Base-by-base conservation (phyloP, 2,329 filamentous ascomycete species). In the Trichoderma citrinoviride region DNA sequence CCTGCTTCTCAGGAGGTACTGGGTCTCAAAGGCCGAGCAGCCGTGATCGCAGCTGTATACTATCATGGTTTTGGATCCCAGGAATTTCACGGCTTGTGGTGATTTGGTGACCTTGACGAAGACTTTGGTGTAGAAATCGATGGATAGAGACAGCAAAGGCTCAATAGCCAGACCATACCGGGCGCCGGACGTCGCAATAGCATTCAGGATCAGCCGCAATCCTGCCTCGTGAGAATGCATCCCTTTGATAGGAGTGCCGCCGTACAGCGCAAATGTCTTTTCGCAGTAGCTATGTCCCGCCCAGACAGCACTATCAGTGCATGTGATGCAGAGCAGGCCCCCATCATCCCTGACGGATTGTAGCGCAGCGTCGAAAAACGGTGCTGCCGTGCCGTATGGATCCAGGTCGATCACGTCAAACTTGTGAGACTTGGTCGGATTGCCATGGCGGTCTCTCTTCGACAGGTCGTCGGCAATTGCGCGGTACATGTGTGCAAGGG, bases 401-500 rank as follows among this genome's bases (percentile, higher is more conserved):
- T 99, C 95, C 33, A 99, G 84, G 75, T 99, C 95, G 68, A 99
- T 95, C 23, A 97, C 93, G 76, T 98, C 92, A 75, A 96, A 99
- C 73, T 87, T 83, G 68, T 80, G 78, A 37, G 77, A 74, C 57
- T 75, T 78, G 52, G 74, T 71, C 1, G 78, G 75, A 57, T 77
- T 77, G 66, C 79, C 75, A 23, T 73, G 70, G 65, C 78, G 73
- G 66, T 80, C 76, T 50, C 76, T 70, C 61, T 78, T 73, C 50
- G 83, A 76, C 41, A 84, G 74, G 61, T 83, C 82, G 43, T 82
- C 77, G 7, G 87, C 84, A 52, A 90, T 81, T 61, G 86, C 80
- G 67, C 84, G 84, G 76, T 98, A 97, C 94, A 99, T 98, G 77
- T 96, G 92, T 4, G 87, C 88, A 53, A 95, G 86, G 1, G 95